Evolutionary conservation across 352 stramenopile genomes (phyloP), one percentile per base, ranked within the genome.

Genomic region (Peronospora destructor): DNA sequence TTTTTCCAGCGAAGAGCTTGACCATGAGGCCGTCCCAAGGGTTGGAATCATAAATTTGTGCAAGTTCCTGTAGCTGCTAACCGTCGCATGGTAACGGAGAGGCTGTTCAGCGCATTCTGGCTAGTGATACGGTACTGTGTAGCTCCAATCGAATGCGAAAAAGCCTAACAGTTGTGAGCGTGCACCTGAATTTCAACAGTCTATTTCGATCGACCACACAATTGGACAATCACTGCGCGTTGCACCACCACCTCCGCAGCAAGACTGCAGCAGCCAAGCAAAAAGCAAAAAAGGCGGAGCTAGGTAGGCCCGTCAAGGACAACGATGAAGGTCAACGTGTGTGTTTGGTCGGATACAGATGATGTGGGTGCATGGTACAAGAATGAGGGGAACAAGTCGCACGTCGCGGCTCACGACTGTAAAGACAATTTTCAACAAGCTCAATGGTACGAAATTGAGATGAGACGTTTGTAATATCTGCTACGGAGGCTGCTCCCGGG

Each of bases 31-130:
- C 19, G 19, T 21, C 19, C 19, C 19, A 21, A 21, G 95, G 94
- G 12, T 68, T 97, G 12, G 92, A 98, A 38, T 63, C 91, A 2
- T 91, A 98, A 41, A 89, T 91, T 40, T 94, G 14, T 96, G 96
- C 68, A 89, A 87, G 51, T 87, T 98, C 30, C 58, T 98, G 19
- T 93, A 98, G 63, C 51, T 97, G 4, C 57, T 97, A 37, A 74
- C 67, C 11, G 60, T 97, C 17, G 79, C 90, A 2, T 91, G 83
- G 73, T 50, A 91, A 81, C 0, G 58, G 52, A 1, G 78, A 82
- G 12, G 71, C 81, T 0, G 83, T 94, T 10, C 67, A 80, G 52
- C 75, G 75, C n/a, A 80, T 93, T 5, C 56, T 91, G 11, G 57
- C 72, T 1, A 68, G 78, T 1, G 76, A 86, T 28, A 83, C 61